Evolutionary conservation across 108 stramenopile species (phyloP).

Genomic region (Cyclotella atomus): DNA sequence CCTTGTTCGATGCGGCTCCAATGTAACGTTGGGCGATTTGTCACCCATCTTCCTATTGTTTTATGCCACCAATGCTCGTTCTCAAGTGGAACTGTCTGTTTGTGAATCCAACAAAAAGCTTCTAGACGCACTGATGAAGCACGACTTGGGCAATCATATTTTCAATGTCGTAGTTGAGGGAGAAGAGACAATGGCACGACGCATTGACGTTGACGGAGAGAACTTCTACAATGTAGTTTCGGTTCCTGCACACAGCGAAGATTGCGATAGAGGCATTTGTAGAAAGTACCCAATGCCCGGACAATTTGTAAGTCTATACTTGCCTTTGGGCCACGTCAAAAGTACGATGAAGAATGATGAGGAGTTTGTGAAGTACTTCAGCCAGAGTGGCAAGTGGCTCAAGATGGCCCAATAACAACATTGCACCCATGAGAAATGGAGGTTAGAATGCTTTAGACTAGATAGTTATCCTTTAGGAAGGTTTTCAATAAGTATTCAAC

Average conservation of each 20-base stretch:
- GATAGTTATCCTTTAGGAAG: too few species aligned
- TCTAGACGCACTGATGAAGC: conserved; percentile 21
- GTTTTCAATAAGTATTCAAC: neutral
- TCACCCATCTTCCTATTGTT: conserved; percentile 70
- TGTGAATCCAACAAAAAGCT: conserved; percentile 38
- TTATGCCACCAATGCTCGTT: conserved; percentile 77
- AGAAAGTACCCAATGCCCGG: conserved; percentile 72
- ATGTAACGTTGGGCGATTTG: conserved; percentile 56
- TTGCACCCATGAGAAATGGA: neutral
- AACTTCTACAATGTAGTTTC: conserved; percentile 56
- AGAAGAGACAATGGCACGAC: conserved; percentile 35
- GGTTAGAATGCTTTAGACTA: neutral
- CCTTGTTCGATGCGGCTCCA: conserved; percentile 48
- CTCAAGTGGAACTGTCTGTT: conserved; percentile 68
- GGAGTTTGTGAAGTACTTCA: conserved; percentile 64
- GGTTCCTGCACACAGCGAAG: conserved; percentile 5
- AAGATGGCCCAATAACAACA: conserved; percentile 28
- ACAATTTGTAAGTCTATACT: conserved; percentile 75
- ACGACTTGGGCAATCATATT: conserved; percentile 57
- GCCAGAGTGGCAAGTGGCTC: conserved; percentile 73
- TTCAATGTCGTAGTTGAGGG: conserved; percentile 50
- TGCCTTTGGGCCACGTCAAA: conserved; percentile 86
- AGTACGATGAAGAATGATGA: conserved; percentile 76
- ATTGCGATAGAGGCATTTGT: conserved; percentile 19
- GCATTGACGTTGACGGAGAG: conserved; percentile 28